Percentiles rank a stretch among this genome's conserved stretches.
Conservation (phyloP, 208 protist genomes). For the Trypanosoma vivax region DNA sequence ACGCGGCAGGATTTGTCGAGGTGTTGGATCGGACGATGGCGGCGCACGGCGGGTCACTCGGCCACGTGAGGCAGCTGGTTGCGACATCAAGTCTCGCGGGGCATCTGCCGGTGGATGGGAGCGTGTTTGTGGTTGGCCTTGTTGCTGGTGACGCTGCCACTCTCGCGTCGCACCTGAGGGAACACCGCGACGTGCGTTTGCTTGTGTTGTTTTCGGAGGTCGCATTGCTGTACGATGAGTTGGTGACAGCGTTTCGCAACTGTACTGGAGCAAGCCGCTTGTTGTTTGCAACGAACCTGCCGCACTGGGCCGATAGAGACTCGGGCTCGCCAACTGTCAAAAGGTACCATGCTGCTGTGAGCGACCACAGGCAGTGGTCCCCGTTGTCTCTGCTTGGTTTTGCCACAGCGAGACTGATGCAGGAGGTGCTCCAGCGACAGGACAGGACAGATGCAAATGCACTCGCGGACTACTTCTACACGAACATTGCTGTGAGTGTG, state of each 20-base stretch:
- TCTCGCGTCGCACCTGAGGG: not conserved
- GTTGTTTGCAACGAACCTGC: slow-evolving; percentile 2
- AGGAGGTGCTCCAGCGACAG: not conserved
- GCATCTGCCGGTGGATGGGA: not conserved
- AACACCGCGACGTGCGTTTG: not conserved
- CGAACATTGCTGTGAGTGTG: slow-evolving; percentile 3
- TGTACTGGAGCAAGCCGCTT: not conserved
- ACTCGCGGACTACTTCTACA: slow-evolving; percentile 8
- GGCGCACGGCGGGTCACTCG: not conserved
- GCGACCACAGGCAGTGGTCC: not conserved
- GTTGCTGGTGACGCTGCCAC: not conserved
- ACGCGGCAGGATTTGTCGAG: not conserved
- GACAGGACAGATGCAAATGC: not conserved
- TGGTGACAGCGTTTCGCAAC: not conserved
- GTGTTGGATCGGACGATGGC: not conserved
- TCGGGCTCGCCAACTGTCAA: not conserved
- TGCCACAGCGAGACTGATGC: not conserved
- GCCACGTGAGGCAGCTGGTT: not conserved
- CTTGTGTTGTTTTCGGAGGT: slow-evolving; percentile 1
- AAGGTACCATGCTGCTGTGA: not conserved
- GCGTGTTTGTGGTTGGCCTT: slow-evolving; percentile 5
- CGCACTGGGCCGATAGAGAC: slow-evolving; percentile 4
- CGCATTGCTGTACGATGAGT: not conserved
- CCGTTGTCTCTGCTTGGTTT: not conserved
- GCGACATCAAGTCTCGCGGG: not conserved